phyloP scores from a whole-genome alignment of 2,329 filamentous ascomycete species.

The Ceratocystiopsis sp. region DNA sequence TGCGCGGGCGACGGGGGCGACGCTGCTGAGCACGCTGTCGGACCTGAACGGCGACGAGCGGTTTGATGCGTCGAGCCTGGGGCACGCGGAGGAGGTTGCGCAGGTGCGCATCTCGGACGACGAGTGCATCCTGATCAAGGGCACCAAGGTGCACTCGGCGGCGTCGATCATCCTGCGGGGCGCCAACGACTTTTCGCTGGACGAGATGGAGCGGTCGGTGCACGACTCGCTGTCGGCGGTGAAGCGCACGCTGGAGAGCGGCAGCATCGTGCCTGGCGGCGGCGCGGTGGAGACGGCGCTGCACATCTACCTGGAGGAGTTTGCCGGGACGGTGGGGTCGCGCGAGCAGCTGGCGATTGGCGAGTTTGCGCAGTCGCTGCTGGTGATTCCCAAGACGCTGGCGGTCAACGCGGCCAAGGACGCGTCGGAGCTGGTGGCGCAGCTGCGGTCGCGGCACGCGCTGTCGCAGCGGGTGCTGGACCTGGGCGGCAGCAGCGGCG shows the following conservation, averaged over 20 bases:
- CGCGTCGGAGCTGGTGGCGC: constrained; percentile 82
- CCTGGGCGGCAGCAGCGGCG: constrained; percentile 14
- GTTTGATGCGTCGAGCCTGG: constrained; percentile 80
- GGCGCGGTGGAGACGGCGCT: constrained; percentile 97
- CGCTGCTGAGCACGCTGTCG: constrained; percentile 79
- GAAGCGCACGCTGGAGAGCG: constrained; percentile 92
- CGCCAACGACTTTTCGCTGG: constrained; percentile 87
- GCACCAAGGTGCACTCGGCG: constrained; percentile 83
- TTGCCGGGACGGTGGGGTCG: constrained; percentile 90
- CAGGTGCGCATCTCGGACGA: constrained; percentile 98
- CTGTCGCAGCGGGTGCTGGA: constrained; percentile 84
- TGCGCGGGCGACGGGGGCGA: constrained; percentile 88
- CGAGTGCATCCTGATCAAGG: constrained; percentile 93
- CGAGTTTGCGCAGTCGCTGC: constrained; percentile 88
- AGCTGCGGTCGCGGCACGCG: constrained; percentile 85
- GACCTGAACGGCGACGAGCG: constrained; percentile 96
- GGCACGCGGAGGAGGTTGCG: constrained; percentile 86
- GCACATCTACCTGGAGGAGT: constrained; percentile 98
- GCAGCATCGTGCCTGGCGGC: constrained; percentile 89
- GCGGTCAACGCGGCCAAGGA: constrained; percentile 97
- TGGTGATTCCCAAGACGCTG: constrained; percentile 89
- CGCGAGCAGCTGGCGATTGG: constrained; percentile 95
- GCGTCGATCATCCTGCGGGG: constrained; percentile 93
- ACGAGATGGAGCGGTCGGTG: constrained; percentile 98
- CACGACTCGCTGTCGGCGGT: constrained; percentile 95